Evolutionary conservation across 495 filamentous ascomycete species (phyloP), one percentile per base, ranked within the genome.

Genomic region (Penicillium mononematosum): DNA sequence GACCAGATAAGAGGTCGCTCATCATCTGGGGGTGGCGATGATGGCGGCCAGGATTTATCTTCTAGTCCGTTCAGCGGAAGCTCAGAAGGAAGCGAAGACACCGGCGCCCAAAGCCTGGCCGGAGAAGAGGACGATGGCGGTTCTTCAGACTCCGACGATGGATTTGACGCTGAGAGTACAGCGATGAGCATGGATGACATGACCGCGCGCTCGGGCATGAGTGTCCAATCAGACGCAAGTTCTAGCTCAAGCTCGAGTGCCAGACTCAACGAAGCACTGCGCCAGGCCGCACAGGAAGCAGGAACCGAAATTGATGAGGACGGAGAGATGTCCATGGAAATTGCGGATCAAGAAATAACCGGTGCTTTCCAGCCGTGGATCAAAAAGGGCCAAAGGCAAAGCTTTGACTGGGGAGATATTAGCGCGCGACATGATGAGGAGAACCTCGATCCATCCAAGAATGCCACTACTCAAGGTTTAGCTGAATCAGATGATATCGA

Each of bases 291-390:
- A 8, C 81, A 80, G 45, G 81, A 84, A 66, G 91, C 92, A 27
- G 88, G 85, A 17, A 89, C 85, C 0, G 74, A 79, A 17, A 75
- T 87, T 41, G 84, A 85, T 16, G 75, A 82, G 49, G 75, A 80
- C 53, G 78, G 74, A 22, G 83, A 89, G 11, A 78, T 88, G 55
- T 83, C 82, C 3, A 81, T 89, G 71, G 89, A 90, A 48, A 85
- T 91, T 43, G 89, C 88, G 7, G 86, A 90, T 53, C 88, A 94
- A 58, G 85, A 92, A 53, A 86, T 96, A 54, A 91, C 90, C 8
- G 82, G 83, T 36, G 84, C 87, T 17, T 88, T 89, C 58, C 80
- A 87, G 58, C 85, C 87, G 0, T 89, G 85, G 85, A 75, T 81
- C 12, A 81, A 82, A 49, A 83, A 83, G 57, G 73, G 74, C 16